Base-by-base conservation (phyloP, 257 asterid genomes). In the Scutellaria barbata region DNA sequence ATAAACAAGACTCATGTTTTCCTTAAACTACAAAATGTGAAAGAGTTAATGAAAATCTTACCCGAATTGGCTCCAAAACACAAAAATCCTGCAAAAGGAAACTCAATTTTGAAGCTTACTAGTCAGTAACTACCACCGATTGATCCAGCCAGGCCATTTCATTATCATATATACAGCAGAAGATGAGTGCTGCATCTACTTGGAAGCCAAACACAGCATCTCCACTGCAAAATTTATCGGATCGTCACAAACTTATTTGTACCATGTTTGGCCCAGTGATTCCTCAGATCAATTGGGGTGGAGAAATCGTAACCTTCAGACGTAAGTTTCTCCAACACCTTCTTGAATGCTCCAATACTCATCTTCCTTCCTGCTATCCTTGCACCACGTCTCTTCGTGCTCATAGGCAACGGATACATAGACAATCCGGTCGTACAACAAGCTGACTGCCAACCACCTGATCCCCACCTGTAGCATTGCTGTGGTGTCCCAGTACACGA, bases 381-480 rank as follows among this genome's bases (percentile, higher is more conserved):
- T 0, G 95, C 90, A 43, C 96, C 93, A 1, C 95, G 95, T 48
- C 94, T 80, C 82, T 92, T 92, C 1, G 89, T 73, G 76, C 88
- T 92, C 95, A 88, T 80, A 61, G 96, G 95, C 87, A 89, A 77
- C 3, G 98, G 98, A 73, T 89, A 84, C 11, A 77, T 39, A 25
- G 96, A 92, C 83, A 88, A 13, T 42, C 86, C 82, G 20, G 89
- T 92, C 8, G 96, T 92, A 75, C 96, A 89, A 73, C 98, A 92
- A 35, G 96, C 96, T 0, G 98, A 92, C 68, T 92, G 96, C 98
- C 98, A 92, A 41, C 98, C 98, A 79, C 96, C 98, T 22, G 90
- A 84, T 55, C 98, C 98, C 98, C 98, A 92, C 83, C 95, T 82
- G 67, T 92, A 92, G 60, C 96, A 92, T 76, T 89, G 90, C 41